Evolutionary conservation across 176 grass and related monocot genomes (phyloP), one percentile per base, ranked within the genome.

Genomic region (Cenchrus fungigraminus): DNA sequence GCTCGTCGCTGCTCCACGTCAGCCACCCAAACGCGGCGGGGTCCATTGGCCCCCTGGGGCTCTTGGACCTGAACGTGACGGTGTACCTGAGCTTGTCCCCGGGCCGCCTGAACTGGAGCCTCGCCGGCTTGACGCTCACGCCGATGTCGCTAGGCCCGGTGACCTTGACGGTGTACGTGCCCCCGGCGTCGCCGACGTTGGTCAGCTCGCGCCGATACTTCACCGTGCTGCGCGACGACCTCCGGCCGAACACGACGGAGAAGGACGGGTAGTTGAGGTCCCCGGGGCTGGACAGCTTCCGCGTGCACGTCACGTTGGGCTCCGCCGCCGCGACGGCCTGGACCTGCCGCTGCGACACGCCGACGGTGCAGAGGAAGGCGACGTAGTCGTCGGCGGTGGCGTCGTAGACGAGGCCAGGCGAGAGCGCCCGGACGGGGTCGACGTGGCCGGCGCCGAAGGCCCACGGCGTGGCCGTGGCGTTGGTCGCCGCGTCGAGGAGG

Each of bases 181-280:
- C 77, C 1, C 82, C 65, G 55, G 74, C 81, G 16, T 52, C 56
- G 5, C 82, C 95, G 14, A 97, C 95, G 81, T 95, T 97, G 34
- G 92, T 97, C 43, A 97, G 87, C 88, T 92, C 95, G 46, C 92
- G 89, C 12, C n/a, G 85, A 83, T 92, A 94, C 79, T 68, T 93
- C 4, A 97, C 86, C 19, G 65, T 59, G 85, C 76, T 47, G 61
- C 62, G 82, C 55, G 92, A 87, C 65, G 83, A 89, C 64, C 42
- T 59, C 50, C 81, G 84, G 44, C 62, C 54, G 75, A 97, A 97
- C 43, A 97, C 88, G 68, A 95, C 90, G 34, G 95, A 94, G 73
- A 97, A 97, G 44, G 95, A 97, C 40, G 95, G 92, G 77, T 97
- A 97, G 90, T 97, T 97, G 37, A 97, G 90, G 74, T 97, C 67